Percentiles rank a stretch among this genome's conserved stretches.
Evolutionary conservation across 257 asterid species (phyloP).

Genomic region (Petunia secreta): DNA sequence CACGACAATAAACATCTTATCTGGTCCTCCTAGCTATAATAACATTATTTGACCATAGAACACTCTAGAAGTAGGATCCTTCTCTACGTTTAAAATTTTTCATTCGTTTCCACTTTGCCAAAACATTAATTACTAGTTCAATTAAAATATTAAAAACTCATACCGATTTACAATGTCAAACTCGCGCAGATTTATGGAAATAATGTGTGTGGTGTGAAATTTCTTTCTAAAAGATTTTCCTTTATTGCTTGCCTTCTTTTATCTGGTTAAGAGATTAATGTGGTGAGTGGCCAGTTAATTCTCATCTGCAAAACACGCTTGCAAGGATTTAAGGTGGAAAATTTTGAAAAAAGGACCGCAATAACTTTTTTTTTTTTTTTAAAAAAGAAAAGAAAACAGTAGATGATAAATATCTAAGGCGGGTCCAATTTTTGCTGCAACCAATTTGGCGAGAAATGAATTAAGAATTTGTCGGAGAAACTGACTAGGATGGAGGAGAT

Average conservation of each 20-base stretch:
- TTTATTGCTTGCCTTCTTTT: neutral
- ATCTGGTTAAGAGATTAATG: neutral
- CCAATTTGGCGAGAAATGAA: too few species aligned
- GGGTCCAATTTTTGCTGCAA: too few species aligned
- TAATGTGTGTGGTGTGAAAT: neutral
- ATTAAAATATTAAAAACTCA: too few species aligned
- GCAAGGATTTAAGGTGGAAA: neutral
- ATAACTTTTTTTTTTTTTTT: too few species aligned
- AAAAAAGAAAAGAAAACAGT: too few species aligned
- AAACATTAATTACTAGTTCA: too few species aligned
- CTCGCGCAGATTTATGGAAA: too few species aligned
- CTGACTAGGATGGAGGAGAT: too few species aligned
- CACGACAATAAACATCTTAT: constrained; percentile 13
- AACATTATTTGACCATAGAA: constrained; percentile 5
- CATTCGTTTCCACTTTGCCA: too few species aligned
- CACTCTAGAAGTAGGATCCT: neutral
- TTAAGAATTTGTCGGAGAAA: too few species aligned
- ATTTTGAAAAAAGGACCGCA: neutral
- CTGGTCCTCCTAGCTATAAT: neutral
- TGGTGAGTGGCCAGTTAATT: neutral
- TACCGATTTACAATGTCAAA: too few species aligned
- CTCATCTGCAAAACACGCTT: neutral
- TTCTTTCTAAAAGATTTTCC: neutral
- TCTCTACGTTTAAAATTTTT: neutral
- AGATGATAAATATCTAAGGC: too few species aligned